Evolutionary conservation across 1,284 basidiomycete species (phyloP), one percentile per base, ranked within the genome.

Genomic region (Ceratobasidium sp.): DNA sequence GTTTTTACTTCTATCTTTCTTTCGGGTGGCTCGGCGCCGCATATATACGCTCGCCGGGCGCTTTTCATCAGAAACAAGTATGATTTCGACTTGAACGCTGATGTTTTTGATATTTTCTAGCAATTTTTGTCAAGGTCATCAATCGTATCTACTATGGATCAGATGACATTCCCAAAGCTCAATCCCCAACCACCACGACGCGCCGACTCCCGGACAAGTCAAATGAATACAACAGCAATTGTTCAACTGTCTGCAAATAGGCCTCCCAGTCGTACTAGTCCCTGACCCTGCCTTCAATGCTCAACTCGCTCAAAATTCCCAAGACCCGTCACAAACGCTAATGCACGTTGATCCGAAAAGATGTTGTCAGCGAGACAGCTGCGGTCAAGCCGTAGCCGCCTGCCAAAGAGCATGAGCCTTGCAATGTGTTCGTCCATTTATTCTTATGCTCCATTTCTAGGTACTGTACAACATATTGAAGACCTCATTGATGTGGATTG

Each of bases 91-190:
- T 6, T 14, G 14, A 39, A 6, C 14, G 14, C 36, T 39, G 36
- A 39, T 14, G 14, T 6, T 4, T 6, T 10, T 45, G 18, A 10
- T 45, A n/a, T n/a, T n/a, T n/a, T 45, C 1, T n/a, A 61, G 53
- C 39, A 26, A 70, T 70, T 52, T 58, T 53, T 0, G 39, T 70
- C 21, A 70, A 57, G 21, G 53, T 70, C 14, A 70, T 58, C 30
- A 58, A 48, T 28, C 65, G 48, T 43, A 58, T 58, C 3, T 70
- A 58, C 32, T 70, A 58, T 18, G 41, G 65, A 23, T 23, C 43
- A 26, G 64, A 69, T 32, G 50, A 57, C 39, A 23, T 69, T 3
- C 67, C 55, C 6, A 57, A 70, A 50, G 53, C 67, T 10, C 53
- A 18, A 26, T 58, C 55, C 30, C 53, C 53, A 30, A 59, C 53